Evolutionary conservation across 176 grass and related monocot species (phyloP).

Genomic region (Rhynchospora breviuscula): DNA sequence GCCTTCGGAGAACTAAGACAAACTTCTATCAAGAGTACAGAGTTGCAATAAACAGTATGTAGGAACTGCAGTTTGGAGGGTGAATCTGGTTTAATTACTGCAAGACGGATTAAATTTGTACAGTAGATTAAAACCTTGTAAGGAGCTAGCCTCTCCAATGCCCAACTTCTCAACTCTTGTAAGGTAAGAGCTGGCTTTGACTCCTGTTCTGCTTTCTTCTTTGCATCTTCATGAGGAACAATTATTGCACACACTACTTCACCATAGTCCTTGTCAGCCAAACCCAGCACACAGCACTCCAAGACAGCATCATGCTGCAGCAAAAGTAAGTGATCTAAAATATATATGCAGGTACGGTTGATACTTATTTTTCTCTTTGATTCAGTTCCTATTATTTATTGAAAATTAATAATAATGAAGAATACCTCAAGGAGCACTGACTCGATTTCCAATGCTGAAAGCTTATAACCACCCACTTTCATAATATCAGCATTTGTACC

Average conservation of each 20-base stretch:
- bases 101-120: background rate
- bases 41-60: background rate
- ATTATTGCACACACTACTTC: slow-evolving; percentile 81
- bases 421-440: slow-evolving; percentile 72
- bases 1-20: background rate
- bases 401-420: slow-evolving; percentile 13
- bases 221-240: slow-evolving; percentile 55
- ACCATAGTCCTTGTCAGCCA: slow-evolving; percentile 77
- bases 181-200: slow-evolving; percentile 54
- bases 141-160: slow-evolving; percentile 88
- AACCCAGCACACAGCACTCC: slow-evolving; percentile 82
- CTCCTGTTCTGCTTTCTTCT: slow-evolving; percentile 40
- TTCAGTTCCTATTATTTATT: background rate
- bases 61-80: background rate
- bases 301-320: slow-evolving; percentile 52
- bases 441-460: slow-evolving; percentile 95
- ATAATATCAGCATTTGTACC: slow-evolving; percentile 99
- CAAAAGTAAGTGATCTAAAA: slow-evolving; percentile 12
- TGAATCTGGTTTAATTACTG: background rate
- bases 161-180: slow-evolving; percentile 66
- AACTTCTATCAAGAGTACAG: background rate
- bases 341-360: background rate
- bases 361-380: slow-evolving; percentile 2
- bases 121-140: slow-evolving; percentile 59
- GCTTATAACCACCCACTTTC: slow-evolving; percentile 97